A percentile compares a stretch with the other conserved stretches of the same genome.
These are phyloP conservation scores for Xylariaceae sp. DNA, from an alignment of 2,329 filamentous ascomycete genomes.

Conservation along the genomic window DNA sequence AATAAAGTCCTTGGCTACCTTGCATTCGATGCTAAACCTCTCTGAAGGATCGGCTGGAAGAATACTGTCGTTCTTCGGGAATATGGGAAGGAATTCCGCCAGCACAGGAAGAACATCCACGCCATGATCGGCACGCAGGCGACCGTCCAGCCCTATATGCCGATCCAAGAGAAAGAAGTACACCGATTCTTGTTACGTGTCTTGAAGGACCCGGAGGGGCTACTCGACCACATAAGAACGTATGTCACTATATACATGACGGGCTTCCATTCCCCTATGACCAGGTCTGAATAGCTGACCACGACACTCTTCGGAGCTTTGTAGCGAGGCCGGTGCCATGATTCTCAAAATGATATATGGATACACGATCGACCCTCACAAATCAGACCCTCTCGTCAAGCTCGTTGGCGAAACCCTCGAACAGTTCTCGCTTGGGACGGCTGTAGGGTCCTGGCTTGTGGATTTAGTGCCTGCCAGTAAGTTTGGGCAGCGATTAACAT, in stretches of 20 bases:
- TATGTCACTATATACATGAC: not conserved
- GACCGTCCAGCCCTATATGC: slow-evolving; percentile 12
- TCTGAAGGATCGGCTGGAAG: slow-evolving; percentile 21
- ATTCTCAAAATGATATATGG: slow-evolving; percentile 29
- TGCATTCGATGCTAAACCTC: not conserved
- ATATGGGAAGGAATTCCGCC: slow-evolving; percentile 24
- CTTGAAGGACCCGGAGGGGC: slow-evolving; percentile 8
- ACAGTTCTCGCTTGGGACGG: slow-evolving; percentile 16
- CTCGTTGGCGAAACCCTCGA: slow-evolving; percentile 19
- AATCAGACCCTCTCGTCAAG: slow-evolving; percentile 24
- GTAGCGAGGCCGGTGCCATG: slow-evolving; percentile 25
- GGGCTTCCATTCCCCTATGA: not conserved
- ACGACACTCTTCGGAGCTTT: not conserved
- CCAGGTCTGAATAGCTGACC: slow-evolving; percentile 4
- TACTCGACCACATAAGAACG: slow-evolving; percentile 14
- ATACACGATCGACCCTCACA: slow-evolving; percentile 24
- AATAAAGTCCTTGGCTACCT: not conserved
- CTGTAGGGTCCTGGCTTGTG: slow-evolving; percentile 26
- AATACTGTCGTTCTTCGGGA: slow-evolving; percentile 19
- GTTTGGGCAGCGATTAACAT: not conserved
- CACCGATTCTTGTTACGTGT: slow-evolving; percentile 17
- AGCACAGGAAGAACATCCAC: slow-evolving; percentile 27
- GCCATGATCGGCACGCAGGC: slow-evolving; percentile 28
- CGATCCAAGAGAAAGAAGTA: slow-evolving; percentile 14
- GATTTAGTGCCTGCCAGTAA: slow-evolving; percentile 26